Percentiles rank a stretch among this genome's conserved stretches.
Evolutionary conservation across 1,284 basidiomycete species (phyloP).

Genomic region (Ustilago shanxiensis): DNA sequence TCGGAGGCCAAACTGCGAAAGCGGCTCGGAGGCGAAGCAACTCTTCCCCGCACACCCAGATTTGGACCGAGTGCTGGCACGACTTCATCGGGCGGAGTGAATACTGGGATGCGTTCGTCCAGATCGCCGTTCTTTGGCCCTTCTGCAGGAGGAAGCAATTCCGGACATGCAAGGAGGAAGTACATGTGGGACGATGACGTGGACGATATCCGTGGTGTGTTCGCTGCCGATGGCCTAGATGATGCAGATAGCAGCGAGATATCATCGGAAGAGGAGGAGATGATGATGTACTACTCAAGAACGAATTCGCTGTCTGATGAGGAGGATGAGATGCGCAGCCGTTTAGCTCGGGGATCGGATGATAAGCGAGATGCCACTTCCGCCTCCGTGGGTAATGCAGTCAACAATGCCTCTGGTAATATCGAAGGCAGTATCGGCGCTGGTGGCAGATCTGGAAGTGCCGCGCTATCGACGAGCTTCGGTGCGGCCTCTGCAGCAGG

Average conservation of each 20-base stretch:
- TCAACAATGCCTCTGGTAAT: background rate
- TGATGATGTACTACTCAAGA: slow-evolving; percentile 51
- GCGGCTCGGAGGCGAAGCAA: slow-evolving; percentile 45
- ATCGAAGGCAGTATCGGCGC: background rate
- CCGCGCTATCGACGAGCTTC: slow-evolving; percentile 14
- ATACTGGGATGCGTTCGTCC: slow-evolving; percentile 10
- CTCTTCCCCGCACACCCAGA: slow-evolving; percentile 43
- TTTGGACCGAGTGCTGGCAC: slow-evolving; percentile 22
- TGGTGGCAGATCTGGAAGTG: background rate
- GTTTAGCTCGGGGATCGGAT: background rate
- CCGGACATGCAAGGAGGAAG: slow-evolving; percentile 24
- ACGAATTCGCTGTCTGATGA: slow-evolving; percentile 36
- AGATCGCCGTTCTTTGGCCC: slow-evolving; percentile 36
- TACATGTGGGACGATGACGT: slow-evolving; percentile 56
- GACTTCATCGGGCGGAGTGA: background rate
- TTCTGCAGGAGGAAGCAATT: background rate
- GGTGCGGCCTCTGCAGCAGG: slow-evolving; percentile 4
- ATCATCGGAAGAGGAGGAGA: slow-evolving; percentile 40
- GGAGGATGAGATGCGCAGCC: slow-evolving; percentile 29
- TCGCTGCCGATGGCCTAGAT: slow-evolving; percentile 35
- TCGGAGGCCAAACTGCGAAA: slow-evolving; percentile 67
- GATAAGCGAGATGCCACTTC: slow-evolving; percentile 15
- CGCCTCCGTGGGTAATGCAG: background rate
- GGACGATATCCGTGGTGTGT: slow-evolving; percentile 50
- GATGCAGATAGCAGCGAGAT: slow-evolving; percentile 37